These are phyloP conservation scores for Davidsoniella virescens DNA, from an alignment of 2,329 filamentous ascomycete species.

Conservation along the genomic window DNA sequence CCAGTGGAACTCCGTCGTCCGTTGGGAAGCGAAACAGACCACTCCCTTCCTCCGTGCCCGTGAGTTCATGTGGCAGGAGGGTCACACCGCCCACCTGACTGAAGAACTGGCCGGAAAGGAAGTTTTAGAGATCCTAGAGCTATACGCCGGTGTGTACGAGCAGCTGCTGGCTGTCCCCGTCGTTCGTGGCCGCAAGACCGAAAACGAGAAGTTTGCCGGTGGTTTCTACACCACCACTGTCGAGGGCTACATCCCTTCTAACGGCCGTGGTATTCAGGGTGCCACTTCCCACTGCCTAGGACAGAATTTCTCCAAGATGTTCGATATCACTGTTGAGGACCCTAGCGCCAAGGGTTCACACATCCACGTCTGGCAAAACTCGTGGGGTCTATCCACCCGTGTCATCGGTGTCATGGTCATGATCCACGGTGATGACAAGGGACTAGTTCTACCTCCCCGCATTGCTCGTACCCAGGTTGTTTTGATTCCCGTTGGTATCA, in stretches of 20 bases:
- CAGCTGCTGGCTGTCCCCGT: constrained; percentile 88
- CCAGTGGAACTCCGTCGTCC: constrained; percentile 87
- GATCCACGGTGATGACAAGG: constrained; percentile 92
- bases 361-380: constrained; percentile 93
- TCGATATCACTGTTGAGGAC: constrained; percentile 93
- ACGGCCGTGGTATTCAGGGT: constrained; percentile 90
- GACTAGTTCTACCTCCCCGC: constrained; percentile 79
- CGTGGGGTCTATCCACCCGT: constrained; percentile 93
- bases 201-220: constrained; percentile 96
- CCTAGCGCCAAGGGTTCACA: constrained; percentile 65
- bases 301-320: constrained; percentile 99
- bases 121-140: constrained; percentile 82
- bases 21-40: constrained; percentile 94
- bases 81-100: constrained; percentile 77
- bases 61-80: constrained; percentile 98
- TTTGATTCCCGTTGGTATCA: constrained; percentile 85
- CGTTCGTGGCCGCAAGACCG: constrained; percentile 84
- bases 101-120: constrained; percentile 68
- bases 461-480: constrained; percentile 76
- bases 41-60: constrained; percentile 77
- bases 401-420: constrained; percentile 98
- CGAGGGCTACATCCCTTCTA: constrained; percentile 91
- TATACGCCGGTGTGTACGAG: constrained; percentile 85
- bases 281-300: constrained; percentile 88
- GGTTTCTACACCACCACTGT: constrained; percentile 94